Percentiles rank a stretch among this genome's conserved stretches.
Evolutionary conservation across 192 early-diverging fungal species (phyloP).

Genomic region (Dissophora ornata): DNA sequence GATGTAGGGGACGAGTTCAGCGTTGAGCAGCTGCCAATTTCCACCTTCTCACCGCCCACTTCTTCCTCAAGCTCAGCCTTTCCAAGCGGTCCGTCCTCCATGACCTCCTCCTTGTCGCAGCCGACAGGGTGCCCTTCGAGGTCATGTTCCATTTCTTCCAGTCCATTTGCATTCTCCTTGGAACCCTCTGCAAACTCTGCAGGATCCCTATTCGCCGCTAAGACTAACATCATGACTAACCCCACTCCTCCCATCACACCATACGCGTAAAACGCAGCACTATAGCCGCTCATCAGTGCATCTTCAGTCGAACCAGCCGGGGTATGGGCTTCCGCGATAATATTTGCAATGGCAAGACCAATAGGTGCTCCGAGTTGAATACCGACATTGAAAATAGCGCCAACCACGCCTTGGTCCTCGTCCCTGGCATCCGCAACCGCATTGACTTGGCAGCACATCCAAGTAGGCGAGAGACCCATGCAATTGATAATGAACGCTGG

Average conservation of each 20-base stretch:
- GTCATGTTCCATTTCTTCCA: no score
- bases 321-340: conserved; percentile 21
- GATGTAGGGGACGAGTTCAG: no score
- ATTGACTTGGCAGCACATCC: conserved; percentile 54
- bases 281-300: conserved; percentile 34
- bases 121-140: no score
- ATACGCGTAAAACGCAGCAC: conserved; percentile 37
- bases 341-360: conserved; percentile 50
- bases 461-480: conserved; percentile 35
- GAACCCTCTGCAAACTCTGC: conserved; percentile 22
- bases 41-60: no score
- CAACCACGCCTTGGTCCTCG: conserved; percentile 52
- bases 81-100: no score
- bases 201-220: conserved; percentile 30
- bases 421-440: conserved; percentile 40
- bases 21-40: no score
- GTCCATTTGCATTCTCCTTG: no score
- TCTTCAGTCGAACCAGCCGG: not conserved
- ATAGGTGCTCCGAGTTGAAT: conserved; percentile 52
- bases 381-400: conserved; percentile 52
- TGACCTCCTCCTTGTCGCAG: no score
- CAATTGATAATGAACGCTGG: conserved; percentile 49
- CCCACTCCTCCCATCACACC: conserved; percentile 23
- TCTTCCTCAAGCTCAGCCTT: no score
- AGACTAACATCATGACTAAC: not conserved